Evolutionary conservation across 164 flowering plant species (phyloP).

Genomic region (Liriodendron chinense): DNA sequence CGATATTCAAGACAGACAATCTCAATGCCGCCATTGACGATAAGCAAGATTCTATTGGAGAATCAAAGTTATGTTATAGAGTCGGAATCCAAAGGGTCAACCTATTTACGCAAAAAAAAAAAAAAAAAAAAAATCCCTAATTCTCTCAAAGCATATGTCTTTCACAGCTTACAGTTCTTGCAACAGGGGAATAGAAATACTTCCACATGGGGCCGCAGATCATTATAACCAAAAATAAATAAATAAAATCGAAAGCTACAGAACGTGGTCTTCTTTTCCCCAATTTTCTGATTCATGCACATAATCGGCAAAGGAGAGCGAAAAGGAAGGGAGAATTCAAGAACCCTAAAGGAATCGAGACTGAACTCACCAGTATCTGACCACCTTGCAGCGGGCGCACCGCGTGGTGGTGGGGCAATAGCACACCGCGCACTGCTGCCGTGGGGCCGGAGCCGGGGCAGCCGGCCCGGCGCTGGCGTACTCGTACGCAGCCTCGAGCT

Average conservation of each 20-base stretch:
- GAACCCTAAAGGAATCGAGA: neutral
- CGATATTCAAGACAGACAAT: neutral
- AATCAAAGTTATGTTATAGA: neutral
- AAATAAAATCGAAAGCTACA: too few relatives aligned
- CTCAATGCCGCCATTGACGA: neutral
- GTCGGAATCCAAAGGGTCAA: neutral
- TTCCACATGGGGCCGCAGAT: neutral
- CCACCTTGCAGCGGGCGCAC: slow-evolving; percentile 68
- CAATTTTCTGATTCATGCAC: neutral
- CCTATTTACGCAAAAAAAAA: neutral
- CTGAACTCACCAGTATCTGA: slow-evolving; percentile 57
- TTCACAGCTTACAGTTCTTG: neutral
- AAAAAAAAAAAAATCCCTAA: too few relatives aligned
- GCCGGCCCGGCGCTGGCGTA: slow-evolving; percentile 13
- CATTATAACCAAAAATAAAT: too few relatives aligned
- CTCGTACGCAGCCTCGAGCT: slow-evolving; percentile 51
- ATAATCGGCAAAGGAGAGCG: neutral
- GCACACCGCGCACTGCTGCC: slow-evolving; percentile 53
- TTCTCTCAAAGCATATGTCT: neutral
- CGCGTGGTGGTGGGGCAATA: slow-evolving; percentile 61
- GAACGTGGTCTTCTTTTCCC: neutral
- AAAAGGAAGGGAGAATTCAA: neutral
- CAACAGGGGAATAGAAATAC: neutral
- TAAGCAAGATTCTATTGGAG: neutral
- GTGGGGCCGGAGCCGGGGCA: neutral